Evolutionary conservation across 1,139 yeast genomes (phyloP).

Genomic region (Spathaspora sp.): DNA sequence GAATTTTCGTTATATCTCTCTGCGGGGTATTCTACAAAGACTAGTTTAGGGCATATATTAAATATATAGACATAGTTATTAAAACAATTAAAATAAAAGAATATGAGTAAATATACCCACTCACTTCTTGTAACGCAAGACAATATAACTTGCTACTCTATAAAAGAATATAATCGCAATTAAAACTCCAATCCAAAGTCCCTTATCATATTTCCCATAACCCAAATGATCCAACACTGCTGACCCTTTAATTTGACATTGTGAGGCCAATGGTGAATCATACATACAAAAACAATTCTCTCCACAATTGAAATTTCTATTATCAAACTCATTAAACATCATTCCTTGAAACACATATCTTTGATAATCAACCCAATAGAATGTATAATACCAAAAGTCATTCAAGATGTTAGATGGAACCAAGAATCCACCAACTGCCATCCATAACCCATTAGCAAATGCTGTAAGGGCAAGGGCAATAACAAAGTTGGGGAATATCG

Average conservation of each 20-base stretch:
- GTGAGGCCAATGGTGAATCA: slow-evolving; percentile 23
- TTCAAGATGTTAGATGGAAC: slow-evolving; percentile 34
- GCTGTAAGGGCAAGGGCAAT: slow-evolving; percentile 40
- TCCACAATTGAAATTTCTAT: slow-evolving; percentile 30
- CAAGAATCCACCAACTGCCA: slow-evolving; percentile 43
- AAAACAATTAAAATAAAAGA: neutral
- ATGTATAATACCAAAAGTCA: slow-evolving; percentile 38
- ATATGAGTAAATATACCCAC: neutral
- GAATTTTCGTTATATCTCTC: too few species aligned
- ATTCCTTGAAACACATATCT: slow-evolving; percentile 43
- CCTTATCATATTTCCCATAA: slow-evolving; percentile 23
- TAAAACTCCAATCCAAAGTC: slow-evolving; percentile 35
- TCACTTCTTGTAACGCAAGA: slow-evolving; percentile 13
- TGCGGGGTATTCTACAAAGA: too few species aligned
- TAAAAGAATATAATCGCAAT: slow-evolving; percentile 26
- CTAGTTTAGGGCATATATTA: neutral
- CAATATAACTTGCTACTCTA: slow-evolving; percentile 18
- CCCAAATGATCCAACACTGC: slow-evolving; percentile 33
- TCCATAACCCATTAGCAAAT: slow-evolving; percentile 44
- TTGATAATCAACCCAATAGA: slow-evolving; percentile 41
- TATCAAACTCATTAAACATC: slow-evolving; percentile 39
- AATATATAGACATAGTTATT: neutral
- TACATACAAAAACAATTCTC: slow-evolving; percentile 35
- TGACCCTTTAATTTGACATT: slow-evolving; percentile 30
- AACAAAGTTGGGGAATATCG: slow-evolving; percentile 36